Evolutionary conservation across 768 basidiomycete genomes (phyloP), one percentile per base, ranked within the genome.

Genomic region (Pleurotus cornucopiae): DNA sequence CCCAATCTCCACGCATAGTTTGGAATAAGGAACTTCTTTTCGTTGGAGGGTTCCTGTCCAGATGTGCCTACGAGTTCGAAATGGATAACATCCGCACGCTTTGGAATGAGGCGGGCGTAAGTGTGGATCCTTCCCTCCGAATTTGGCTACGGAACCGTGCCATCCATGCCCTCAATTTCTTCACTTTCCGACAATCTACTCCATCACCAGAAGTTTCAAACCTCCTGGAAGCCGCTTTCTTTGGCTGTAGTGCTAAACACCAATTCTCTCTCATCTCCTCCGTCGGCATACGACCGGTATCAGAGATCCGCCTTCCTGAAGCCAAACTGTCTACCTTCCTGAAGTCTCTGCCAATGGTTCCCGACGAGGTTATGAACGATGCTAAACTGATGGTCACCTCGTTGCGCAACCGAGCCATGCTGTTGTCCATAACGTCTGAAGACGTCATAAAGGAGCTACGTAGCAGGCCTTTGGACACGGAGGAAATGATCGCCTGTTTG

Each of bases 21-120:
- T 96, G 93, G 94, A 98, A 98, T 63, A 84, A 81, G 62, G 95
- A 98, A 63, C 77, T 98, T 4, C 75, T 98, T 5, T 87, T 82
- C 63, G 77, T 93, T 14, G 92, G 92, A 4, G 95, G 94, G 3
- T 84, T 89, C 60, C 77, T 97, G 21, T 78, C 87, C 49, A 86
- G 95, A 13, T 73, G 84, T 6, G 89, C 91, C 0, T 98, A 96
- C 61, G 93, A 97, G 63, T 71, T 86, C 38, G 93, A 98, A 69
- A 72, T 97, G 60, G 73, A 68, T 5, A 75, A 74, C 37, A 75
- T 94, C 58, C 75, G 77, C 46, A 68, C 70, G n/a, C 68, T 80
- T 1, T 93, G 91, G 89, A 71, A 78, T 21, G 76, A 71, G 13
- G 77, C 78, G 2, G 61, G 71, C 16, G 68, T 73, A 62, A 58